Evolutionary conservation across 768 basidiomycete species (phyloP).

Genomic region (Mycena vitilis): DNA sequence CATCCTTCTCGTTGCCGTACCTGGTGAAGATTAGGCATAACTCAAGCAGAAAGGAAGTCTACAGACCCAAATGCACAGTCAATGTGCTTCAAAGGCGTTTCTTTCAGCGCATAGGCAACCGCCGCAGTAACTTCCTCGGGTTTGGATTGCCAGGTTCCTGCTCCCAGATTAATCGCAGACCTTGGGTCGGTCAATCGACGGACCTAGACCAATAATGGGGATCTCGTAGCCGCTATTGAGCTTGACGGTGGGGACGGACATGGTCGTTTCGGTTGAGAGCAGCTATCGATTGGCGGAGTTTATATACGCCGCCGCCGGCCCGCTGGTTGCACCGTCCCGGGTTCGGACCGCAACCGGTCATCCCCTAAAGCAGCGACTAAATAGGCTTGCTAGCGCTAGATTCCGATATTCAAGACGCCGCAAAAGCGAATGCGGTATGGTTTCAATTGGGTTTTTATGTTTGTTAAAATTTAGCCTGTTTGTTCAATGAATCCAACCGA

Average conservation of each 20-base stretch:
- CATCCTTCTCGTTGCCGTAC: conserved; percentile 84
- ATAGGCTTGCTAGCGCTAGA: too few relatives aligned
- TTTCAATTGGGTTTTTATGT: too few relatives aligned
- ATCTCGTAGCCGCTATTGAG: conserved; percentile 72
- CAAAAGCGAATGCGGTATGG: too few relatives aligned
- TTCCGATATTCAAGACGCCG: too few relatives aligned
- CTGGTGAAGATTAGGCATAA: not conserved
- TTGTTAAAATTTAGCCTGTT: too few relatives aligned
- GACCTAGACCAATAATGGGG: conserved; percentile 70
- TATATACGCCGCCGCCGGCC: conserved; percentile 1
- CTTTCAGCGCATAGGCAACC: conserved; percentile 80
- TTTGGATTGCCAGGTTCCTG: conserved; percentile 87
- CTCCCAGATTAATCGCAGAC: not conserved
- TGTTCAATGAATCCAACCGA: too few relatives aligned
- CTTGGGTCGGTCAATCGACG: conserved; percentile 41
- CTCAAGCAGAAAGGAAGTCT: not conserved
- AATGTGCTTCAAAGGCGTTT: conserved; percentile 80
- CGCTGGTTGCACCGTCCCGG: not conserved
- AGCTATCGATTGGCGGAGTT: conserved; percentile 18
- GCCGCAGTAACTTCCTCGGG: conserved; percentile 77
- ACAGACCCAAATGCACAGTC: conserved; percentile 65
- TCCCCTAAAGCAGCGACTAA: too few relatives aligned
- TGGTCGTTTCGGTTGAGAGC: conserved; percentile 27
- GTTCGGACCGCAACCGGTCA: too few relatives aligned
- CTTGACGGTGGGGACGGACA: conserved; percentile 60